Evolutionary conservation across 805 yeast species (phyloP).

Genomic region (Candida patagonica): DNA sequence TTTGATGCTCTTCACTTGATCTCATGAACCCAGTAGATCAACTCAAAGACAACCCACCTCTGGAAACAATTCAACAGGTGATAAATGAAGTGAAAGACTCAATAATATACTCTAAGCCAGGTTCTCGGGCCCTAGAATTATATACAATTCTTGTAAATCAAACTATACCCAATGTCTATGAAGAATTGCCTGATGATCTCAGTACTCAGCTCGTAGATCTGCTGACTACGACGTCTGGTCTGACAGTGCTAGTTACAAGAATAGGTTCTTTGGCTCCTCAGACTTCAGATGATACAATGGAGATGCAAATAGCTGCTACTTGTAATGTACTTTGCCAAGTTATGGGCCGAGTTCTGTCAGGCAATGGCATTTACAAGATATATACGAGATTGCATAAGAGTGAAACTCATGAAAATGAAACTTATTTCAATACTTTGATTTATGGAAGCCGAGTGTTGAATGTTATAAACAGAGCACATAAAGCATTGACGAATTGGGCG

Average conservation of each 20-base stretch:
- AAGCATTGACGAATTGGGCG: background rate
- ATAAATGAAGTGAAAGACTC: background rate
- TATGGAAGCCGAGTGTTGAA: slow-evolving; percentile 8
- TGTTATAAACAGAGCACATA: background rate
- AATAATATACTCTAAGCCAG: background rate
- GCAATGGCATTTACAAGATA: background rate
- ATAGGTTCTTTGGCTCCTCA: background rate
- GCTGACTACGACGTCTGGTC: slow-evolving; percentile 1
- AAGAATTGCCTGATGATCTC: background rate
- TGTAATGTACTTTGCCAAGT: slow-evolving; percentile 5
- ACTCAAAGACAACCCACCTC: background rate
- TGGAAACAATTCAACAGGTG: background rate
- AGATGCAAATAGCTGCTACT: background rate
- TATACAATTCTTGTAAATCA: slow-evolving; percentile 5
- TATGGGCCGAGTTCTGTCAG: background rate
- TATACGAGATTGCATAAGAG: background rate
- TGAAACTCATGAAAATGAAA: background rate
- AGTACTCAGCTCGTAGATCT: background rate
- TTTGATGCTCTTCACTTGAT: no score
- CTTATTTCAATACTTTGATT: slow-evolving; percentile 2
- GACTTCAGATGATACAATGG: background rate
- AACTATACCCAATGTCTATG: slow-evolving; percentile 5
- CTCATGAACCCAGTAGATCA: background rate
- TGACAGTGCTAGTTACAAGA: background rate
- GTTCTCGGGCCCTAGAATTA: slow-evolving; percentile 1